A percentile compares a stretch with the other conserved stretches of the same genome.
Conservation (phyloP, 768 basidiomycete genomes). For the Termitomyces eurrhizus region DNA sequence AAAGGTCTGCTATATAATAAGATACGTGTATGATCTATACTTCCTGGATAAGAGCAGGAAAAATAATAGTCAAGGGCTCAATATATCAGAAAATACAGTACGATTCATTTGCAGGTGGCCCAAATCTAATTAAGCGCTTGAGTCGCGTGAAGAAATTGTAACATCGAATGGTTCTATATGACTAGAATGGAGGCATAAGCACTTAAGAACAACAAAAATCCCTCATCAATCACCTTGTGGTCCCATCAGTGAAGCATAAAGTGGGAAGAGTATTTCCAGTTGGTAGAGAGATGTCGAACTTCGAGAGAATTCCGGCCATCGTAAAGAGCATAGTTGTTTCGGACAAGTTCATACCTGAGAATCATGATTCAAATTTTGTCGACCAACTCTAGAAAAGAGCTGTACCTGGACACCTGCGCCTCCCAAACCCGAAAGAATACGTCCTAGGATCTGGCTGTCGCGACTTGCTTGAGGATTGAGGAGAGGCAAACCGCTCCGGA, state of each 20-base stretch:
- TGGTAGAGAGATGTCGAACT: slow-evolving; percentile 25
- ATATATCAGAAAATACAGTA: background rate
- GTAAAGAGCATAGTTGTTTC: slow-evolving; percentile 27
- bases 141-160: slow-evolving; percentile 11
- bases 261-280: slow-evolving; percentile 7
- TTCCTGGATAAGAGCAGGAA: too few species aligned
- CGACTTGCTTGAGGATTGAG: background rate
- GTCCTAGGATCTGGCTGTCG: slow-evolving; percentile 28
- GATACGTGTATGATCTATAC: background rate
- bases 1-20: too few species aligned
- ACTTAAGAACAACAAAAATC: background rate
- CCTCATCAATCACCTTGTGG: slow-evolving; percentile 24
- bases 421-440: slow-evolving; percentile 31
- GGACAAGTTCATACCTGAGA: slow-evolving; percentile 26
- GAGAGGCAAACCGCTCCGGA: slow-evolving; percentile 30
- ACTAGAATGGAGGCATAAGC: slow-evolving; percentile 5
- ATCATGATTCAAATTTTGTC: background rate
- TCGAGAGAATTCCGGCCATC: slow-evolving; percentile 28
- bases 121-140: too few species aligned
- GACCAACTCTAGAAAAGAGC: background rate
- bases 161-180: slow-evolving; percentile 22
- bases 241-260: slow-evolving; percentile 26
- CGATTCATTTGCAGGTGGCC: background rate
- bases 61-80: background rate
- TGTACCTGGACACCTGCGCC: slow-evolving; percentile 29